phyloP scores from a whole-genome alignment of 75 land plant genomes.

The Gnetum montanum region DNA sequence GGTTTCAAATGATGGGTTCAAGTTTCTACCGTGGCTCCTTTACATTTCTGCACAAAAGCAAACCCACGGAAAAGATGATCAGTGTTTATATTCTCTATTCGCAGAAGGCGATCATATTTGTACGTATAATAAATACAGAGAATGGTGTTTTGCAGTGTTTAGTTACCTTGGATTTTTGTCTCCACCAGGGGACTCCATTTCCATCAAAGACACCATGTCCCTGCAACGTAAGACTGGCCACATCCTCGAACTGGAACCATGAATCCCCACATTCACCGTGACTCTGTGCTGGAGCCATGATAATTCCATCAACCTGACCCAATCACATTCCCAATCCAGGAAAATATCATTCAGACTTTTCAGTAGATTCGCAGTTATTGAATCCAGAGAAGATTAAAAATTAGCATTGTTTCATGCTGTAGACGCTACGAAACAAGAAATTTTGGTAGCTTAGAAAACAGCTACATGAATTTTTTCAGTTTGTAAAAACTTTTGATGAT shows the following conservation, averaged over 20 bases:
- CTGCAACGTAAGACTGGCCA: not conserved
- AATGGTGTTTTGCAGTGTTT: not conserved
- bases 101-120: not conserved
- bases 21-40: not conserved
- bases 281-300: not conserved
- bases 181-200: slow-evolving; percentile 8
- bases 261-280: not conserved
- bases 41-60: not conserved
- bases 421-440: too few species aligned
- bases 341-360: too few species aligned
- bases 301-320: not conserved
- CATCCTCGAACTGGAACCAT: slow-evolving; percentile 1
- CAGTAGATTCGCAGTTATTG: too few species aligned
- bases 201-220: slow-evolving; percentile 9
- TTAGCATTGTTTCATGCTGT: too few species aligned
- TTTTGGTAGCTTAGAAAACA: too few species aligned
- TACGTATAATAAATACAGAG: not conserved
- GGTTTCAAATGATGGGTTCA: not conserved
- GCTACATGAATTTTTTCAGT: too few species aligned
- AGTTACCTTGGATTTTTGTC: not conserved
- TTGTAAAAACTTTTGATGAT: too few species aligned
- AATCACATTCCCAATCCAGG: not conserved
- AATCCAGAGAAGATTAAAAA: too few species aligned
- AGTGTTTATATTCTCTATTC: too few species aligned
- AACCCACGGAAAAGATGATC: too few species aligned